These are phyloP conservation scores for Aristolochia contorta DNA, from an alignment of 164 flowering plant species.

Conservation along the genomic window DNA sequence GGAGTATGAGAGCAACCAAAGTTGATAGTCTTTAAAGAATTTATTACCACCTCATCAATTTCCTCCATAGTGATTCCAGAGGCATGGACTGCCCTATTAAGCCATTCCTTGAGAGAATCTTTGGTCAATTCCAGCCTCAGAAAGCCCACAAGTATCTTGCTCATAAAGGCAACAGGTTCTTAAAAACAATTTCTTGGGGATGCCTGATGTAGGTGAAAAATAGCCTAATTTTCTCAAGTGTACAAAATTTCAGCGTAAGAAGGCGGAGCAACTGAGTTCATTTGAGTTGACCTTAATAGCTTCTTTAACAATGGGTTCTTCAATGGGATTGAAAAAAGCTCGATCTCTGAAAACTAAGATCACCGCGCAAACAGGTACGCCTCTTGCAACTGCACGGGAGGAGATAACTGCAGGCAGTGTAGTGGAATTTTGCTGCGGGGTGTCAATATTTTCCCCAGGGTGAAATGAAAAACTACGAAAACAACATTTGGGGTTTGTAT, in stretches of 20 bases:
- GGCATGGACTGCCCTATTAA: constrained; percentile 68
- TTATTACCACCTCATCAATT: constrained; percentile 18
- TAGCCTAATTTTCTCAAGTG: neutral
- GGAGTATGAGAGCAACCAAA: too few relatives aligned
- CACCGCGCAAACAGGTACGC: too few relatives aligned
- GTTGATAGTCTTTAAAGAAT: too few relatives aligned
- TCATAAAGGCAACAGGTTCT: constrained; percentile 90
- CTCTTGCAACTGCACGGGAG: too few relatives aligned
- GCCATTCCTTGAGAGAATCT: constrained; percentile 86
- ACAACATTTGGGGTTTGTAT: too few relatives aligned
- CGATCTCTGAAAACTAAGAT: constrained; percentile 5
- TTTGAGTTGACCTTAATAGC: constrained; percentile 20
- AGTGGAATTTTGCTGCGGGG: too few relatives aligned
- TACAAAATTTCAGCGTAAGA: neutral
- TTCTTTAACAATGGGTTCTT: constrained; percentile 21
- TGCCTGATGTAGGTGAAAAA: neutral
- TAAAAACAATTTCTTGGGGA: constrained; percentile 6
- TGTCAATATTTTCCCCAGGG: too few relatives aligned
- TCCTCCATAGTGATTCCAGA: constrained; percentile 56
- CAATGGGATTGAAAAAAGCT: constrained; percentile 19
- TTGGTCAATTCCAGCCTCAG: constrained; percentile 76
- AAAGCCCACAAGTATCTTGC: constrained; percentile 79
- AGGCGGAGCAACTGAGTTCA: neutral
- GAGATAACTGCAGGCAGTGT: too few relatives aligned
- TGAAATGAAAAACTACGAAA: too few relatives aligned